Conservation (phyloP, 2,329 filamentous ascomycete genomes). For the Ascosphaera apis region DNA sequence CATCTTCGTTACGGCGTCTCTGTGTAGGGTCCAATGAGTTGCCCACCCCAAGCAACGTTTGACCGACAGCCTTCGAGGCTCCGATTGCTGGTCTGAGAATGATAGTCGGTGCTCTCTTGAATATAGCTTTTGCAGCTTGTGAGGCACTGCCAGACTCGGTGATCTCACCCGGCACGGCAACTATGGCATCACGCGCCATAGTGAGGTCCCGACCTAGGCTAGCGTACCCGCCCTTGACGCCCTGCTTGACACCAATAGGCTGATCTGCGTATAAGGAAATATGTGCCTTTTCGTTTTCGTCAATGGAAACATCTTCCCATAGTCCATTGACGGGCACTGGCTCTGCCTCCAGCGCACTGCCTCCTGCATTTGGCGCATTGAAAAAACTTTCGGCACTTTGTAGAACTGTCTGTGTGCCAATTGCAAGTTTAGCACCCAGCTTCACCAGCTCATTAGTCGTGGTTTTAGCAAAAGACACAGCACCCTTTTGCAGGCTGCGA, state of each 20-base stretch:
- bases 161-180: slow-evolving; percentile 78
- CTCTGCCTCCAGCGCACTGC: slow-evolving; percentile 13
- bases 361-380: slow-evolving; percentile 9
- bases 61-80: slow-evolving; percentile 66
- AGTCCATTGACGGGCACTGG: slow-evolving; percentile 23
- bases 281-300: slow-evolving; percentile 43
- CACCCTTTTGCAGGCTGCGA: slow-evolving; percentile 77
- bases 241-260: slow-evolving; percentile 69
- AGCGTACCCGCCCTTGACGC: slow-evolving; percentile 58
- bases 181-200: slow-evolving; percentile 69
- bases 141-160: slow-evolving; percentile 66
- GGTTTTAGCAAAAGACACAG: slow-evolving; percentile 69
- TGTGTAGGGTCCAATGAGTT: slow-evolving; percentile 77
- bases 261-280: slow-evolving; percentile 89
- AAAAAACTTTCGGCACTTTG: slow-evolving; percentile 72
- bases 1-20: slow-evolving; percentile 62
- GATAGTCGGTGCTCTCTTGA: slow-evolving; percentile 70
- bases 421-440: slow-evolving; percentile 76
- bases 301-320: slow-evolving; percentile 36
- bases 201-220: slow-evolving; percentile 74
- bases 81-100: slow-evolving; percentile 80
- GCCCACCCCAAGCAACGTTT: slow-evolving; percentile 74
- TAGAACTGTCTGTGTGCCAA: slow-evolving; percentile 83
- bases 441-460: slow-evolving; percentile 90
- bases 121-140: slow-evolving; percentile 56